These are phyloP conservation scores for Sclerotinia minor DNA, from an alignment of 2,329 filamentous ascomycete genomes.

Conservation along the genomic window DNA sequence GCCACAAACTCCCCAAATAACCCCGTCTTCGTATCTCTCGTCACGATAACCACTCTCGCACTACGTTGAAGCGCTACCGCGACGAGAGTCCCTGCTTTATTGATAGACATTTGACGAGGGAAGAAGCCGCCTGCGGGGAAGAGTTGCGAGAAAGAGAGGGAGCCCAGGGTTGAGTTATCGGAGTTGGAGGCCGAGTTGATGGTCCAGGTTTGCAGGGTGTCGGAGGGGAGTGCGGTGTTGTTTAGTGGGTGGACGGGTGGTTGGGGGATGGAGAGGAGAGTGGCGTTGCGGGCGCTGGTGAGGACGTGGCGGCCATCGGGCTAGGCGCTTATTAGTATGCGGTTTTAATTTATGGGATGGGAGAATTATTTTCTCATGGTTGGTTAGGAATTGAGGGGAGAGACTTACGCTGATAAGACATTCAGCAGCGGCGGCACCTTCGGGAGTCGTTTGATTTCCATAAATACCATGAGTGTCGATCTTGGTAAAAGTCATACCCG, in stretches of 20 bases:
- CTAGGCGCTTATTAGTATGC: conserved; percentile 42
- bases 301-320: conserved; percentile 63
- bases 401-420: conserved; percentile 58
- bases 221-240: conserved; percentile 53
- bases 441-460: conserved; percentile 44
- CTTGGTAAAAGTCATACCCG: conserved; percentile 48
- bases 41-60: conserved; percentile 46
- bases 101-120: conserved; percentile 52
- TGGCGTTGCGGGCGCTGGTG: conserved; percentile 67
- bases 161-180: conserved; percentile 45
- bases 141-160: conserved; percentile 46
- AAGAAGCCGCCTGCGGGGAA: conserved; percentile 48
- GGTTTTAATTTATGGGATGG: neutral
- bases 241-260: conserved; percentile 45
- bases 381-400: conserved; percentile 26
- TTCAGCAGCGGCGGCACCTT: conserved; percentile 54
- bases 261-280: conserved; percentile 51
- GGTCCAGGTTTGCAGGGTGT: conserved; percentile 63
- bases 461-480: conserved; percentile 52
- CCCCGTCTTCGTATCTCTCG: conserved; percentile 46
- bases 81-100: conserved; percentile 47
- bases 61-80: conserved; percentile 49
- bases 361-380: neutral
- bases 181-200: conserved; percentile 51
- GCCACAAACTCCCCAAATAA: conserved; percentile 43